Conservation (phyloP, 225 moss, liverwort and hornwort genomes). For the Antitrichia curtipendula region DNA sequence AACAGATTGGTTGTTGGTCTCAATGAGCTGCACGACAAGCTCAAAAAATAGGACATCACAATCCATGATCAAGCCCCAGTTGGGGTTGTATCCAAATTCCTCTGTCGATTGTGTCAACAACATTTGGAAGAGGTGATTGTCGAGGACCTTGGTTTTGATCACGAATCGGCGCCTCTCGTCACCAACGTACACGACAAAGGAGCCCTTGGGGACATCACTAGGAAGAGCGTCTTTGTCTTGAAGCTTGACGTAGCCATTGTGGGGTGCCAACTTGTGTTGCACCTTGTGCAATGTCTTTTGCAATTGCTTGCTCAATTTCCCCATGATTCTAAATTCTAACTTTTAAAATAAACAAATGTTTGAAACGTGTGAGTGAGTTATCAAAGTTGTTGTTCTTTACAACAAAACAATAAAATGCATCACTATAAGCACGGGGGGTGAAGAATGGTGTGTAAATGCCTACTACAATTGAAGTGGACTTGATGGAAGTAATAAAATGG, state of each 20-base stretch:
- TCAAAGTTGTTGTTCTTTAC: background rate
- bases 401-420: too few relatives aligned
- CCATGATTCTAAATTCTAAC: background rate
- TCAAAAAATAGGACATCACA: background rate
- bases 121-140: background rate
- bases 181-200: slow-evolving; percentile 52
- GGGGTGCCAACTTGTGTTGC: background rate
- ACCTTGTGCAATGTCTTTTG: background rate
- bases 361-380: background rate
- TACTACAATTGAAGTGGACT: background rate
- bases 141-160: background rate
- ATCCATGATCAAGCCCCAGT: background rate
- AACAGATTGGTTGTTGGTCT: fast-evolving
- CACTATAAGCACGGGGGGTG: fast-evolving
- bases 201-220: slow-evolving; percentile 30
- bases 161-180: slow-evolving; percentile 2
- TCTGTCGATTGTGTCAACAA: fast-evolving
- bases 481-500: background rate
- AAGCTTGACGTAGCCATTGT: background rate
- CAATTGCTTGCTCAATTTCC: background rate
- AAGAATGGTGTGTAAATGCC: background rate
- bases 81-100: background rate
- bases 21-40: fast-evolving
- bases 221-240: background rate
- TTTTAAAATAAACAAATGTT: background rate